phyloP scores from a whole-genome alignment of 805 yeast species.

The Starmerella vitae region DNA sequence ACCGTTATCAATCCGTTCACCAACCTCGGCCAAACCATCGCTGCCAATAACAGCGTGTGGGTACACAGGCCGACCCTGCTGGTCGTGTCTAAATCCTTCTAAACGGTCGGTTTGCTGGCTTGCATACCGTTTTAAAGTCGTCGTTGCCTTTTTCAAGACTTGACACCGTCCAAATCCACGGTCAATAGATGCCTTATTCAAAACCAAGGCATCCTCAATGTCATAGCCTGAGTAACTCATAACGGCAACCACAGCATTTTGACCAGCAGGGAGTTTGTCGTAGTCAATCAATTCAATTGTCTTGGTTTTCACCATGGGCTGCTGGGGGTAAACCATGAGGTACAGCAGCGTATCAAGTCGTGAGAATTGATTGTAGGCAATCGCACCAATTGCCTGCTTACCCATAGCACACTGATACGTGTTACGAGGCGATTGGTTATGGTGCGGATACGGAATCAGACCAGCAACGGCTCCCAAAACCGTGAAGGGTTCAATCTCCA shows the following conservation, averaged over 20 bases:
- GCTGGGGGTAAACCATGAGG: slow-evolving; percentile 97
- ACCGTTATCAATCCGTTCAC: slow-evolving; percentile 78
- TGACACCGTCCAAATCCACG: slow-evolving; percentile 98
- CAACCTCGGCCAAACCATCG: slow-evolving; percentile 95
- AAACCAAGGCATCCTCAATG: slow-evolving; percentile 95
- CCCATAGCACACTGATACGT: slow-evolving; percentile 95
- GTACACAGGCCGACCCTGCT: slow-evolving; percentile 43
- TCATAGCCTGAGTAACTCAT: slow-evolving; percentile 99
- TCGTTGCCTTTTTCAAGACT: slow-evolving; percentile 81
- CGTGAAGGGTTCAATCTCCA: slow-evolving; percentile 92
- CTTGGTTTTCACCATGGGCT: slow-evolving; percentile 96
- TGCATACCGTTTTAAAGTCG: slow-evolving; percentile 79
- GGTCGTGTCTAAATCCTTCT: slow-evolving; percentile 77
- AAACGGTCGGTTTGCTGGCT: slow-evolving; percentile 86
- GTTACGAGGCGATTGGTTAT: slow-evolving; percentile 83
- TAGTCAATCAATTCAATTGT: slow-evolving; percentile 91
- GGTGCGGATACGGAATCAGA: slow-evolving; percentile 82
- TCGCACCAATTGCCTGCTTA: slow-evolving; percentile 99
- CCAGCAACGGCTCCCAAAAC: slow-evolving; percentile 89
- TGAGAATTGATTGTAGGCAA: slow-evolving; percentile 90
- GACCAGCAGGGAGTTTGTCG: slow-evolving; percentile 96
- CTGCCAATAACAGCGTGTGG: slow-evolving; percentile 80
- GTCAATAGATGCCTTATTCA: slow-evolving; percentile 85
- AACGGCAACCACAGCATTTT: slow-evolving; percentile 96
- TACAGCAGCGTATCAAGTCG: slow-evolving; percentile 89